These are phyloP conservation scores for Dendryphion nanum DNA, from an alignment of 2,329 filamentous ascomycete species.

Conservation along the genomic window DNA sequence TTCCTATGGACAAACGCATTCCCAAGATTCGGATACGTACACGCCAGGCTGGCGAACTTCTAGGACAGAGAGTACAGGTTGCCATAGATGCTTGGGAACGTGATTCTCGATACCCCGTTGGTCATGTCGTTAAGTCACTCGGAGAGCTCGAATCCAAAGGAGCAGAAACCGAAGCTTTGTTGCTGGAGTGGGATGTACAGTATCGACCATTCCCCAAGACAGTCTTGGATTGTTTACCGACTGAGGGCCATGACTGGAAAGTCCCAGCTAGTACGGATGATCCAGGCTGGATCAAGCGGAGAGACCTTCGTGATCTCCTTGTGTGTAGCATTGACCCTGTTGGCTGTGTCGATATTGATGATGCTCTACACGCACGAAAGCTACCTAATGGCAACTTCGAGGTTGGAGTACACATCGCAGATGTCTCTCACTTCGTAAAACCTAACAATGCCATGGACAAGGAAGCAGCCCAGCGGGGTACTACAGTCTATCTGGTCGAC, in stretches of 20 bases:
- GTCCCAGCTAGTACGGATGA: conserved; percentile 79
- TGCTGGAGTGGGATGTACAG: conserved; percentile 95
- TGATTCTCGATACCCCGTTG: conserved; percentile 86
- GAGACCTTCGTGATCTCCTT: conserved; percentile 79
- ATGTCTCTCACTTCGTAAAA: conserved; percentile 99
- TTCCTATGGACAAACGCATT: conserved; percentile 97
- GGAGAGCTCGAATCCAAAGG: conserved; percentile 94
- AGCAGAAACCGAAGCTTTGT: conserved; percentile 92
- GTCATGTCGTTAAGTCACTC: conserved; percentile 89
- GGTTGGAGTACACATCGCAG: conserved; percentile 96
- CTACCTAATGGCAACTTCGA: conserved; percentile 92
- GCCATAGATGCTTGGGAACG: conserved; percentile 95
- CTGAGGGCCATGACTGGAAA: conserved; percentile 90
- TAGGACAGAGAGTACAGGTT: conserved; percentile 88
- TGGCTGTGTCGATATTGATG: conserved; percentile 97
- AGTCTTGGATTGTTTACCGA: conserved; percentile 87
- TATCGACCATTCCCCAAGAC: conserved; percentile 96
- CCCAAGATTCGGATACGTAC: conserved; percentile 94
- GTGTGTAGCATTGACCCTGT: conserved; percentile 98
- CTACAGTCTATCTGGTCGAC: conserved; percentile 95
- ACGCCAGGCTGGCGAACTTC: conserved; percentile 80
- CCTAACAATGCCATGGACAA: conserved; percentile 96
- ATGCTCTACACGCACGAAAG: conserved; percentile 82
- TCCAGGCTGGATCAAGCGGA: conserved; percentile 80
- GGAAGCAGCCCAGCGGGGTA: conserved; percentile 90